A percentile compares a stretch with the other conserved stretches of the same genome.
Evolutionary conservation across 352 stramenopile species (phyloP).

Genomic region (Phytophthora brassicae): DNA sequence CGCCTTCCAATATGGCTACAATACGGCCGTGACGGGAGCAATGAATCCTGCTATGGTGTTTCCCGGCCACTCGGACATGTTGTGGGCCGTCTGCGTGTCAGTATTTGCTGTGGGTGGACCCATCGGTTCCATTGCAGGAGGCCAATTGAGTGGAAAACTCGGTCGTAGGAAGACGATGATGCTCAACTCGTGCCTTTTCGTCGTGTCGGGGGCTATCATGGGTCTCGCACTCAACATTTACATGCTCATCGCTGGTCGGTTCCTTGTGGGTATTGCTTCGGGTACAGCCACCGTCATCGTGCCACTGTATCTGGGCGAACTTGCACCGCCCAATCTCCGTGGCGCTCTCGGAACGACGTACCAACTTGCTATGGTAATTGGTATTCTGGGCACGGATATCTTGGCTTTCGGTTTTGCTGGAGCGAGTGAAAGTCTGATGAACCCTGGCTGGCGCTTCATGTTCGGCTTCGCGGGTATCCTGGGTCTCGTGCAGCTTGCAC

Average conservation of each 20-base stretch:
- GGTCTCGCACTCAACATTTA: slow-evolving; percentile 65
- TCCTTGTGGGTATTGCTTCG: slow-evolving; percentile 66
- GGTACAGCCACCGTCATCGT: slow-evolving; percentile 71
- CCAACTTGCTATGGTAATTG: slow-evolving; percentile 65
- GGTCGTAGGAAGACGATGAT: slow-evolving; percentile 62
- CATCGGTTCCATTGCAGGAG: slow-evolving; percentile 53
- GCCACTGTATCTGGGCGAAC: slow-evolving; percentile 68
- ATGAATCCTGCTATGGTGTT: slow-evolving; percentile 57
- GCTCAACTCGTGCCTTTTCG: slow-evolving; percentile 55
- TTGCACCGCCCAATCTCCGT: slow-evolving; percentile 66
- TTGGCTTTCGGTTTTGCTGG: slow-evolving; percentile 63
- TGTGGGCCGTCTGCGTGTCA: slow-evolving; percentile 67
- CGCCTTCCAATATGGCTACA: slow-evolving; percentile 75
- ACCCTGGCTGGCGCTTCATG: slow-evolving; percentile 66
- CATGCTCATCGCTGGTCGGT: slow-evolving; percentile 64
- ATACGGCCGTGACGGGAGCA: slow-evolving; percentile 65
- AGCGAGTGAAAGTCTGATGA: slow-evolving; percentile 42
- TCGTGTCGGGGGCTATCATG: slow-evolving; percentile 53
- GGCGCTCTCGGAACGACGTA: slow-evolving; percentile 66
- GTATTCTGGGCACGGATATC: slow-evolving; percentile 48
- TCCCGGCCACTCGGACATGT: slow-evolving; percentile 53
- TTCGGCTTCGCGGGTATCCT: slow-evolving; percentile 65
- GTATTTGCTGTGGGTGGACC: slow-evolving; percentile 63
- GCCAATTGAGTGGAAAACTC: slow-evolving; percentile 46
- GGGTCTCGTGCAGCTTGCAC: slow-evolving; percentile 47